A percentile compares a stretch with the other conserved stretches of the same genome.
phyloP scores from a whole-genome alignment of 352 stramenopile genomes.

The Globisporangium heterothallicum region DNA sequence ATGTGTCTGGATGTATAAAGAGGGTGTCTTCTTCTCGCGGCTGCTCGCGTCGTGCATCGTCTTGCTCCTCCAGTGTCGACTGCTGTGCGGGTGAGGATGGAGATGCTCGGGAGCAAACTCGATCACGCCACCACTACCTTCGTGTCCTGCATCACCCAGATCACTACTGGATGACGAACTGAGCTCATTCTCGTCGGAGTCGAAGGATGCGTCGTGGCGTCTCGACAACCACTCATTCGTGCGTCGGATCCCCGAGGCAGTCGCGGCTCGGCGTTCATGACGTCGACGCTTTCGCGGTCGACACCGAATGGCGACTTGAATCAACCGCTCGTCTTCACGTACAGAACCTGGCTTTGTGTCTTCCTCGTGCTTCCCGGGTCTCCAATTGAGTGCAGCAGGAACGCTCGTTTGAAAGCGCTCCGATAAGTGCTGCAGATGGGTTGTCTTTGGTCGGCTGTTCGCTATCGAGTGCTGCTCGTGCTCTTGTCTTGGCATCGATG shows the following conservation, averaged over 20 bases:
- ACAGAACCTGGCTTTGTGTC: too few species aligned
- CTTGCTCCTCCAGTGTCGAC: not conserved
- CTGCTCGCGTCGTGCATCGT: constrained; percentile 7
- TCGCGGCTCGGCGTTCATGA: not conserved
- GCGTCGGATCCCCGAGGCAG: not conserved
- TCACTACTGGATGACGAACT: constrained; percentile 14
- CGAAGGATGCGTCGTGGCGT: constrained; percentile 1
- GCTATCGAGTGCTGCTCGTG: too few species aligned
- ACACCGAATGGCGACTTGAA: constrained; percentile 58
- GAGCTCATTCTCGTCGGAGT: constrained; percentile 11
- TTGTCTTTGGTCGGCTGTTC: too few species aligned
- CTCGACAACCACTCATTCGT: not conserved
- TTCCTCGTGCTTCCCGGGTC: too few species aligned
- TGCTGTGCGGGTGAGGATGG: not conserved
- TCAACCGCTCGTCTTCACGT: constrained; percentile 15
- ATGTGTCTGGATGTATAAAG: constrained; percentile 21
- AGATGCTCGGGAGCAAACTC: constrained; percentile 12
- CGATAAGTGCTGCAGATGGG: too few species aligned
- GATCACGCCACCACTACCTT: constrained; percentile 12
- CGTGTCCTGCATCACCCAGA: not conserved
- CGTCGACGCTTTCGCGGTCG: constrained; percentile 25
- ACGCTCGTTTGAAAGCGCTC: too few species aligned
- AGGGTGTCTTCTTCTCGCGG: constrained; percentile 6
- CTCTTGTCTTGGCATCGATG: too few species aligned
- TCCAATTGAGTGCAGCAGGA: too few species aligned